These are phyloP conservation scores for Monilinia polystroma DNA, from an alignment of 2,329 filamentous ascomycete genomes.

Conservation along the genomic window DNA sequence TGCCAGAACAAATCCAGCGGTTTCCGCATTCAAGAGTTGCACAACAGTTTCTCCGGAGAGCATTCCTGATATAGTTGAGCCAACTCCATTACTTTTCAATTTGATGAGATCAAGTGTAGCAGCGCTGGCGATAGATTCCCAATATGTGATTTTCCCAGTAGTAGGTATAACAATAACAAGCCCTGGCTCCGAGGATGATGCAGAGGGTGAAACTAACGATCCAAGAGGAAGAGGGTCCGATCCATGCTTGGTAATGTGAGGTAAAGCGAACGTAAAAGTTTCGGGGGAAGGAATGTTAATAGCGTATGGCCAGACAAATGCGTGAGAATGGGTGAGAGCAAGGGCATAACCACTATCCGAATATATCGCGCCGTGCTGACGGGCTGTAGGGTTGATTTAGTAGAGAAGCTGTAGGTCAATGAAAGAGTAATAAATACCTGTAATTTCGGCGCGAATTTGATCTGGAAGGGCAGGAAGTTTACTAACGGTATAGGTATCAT, in stretches of 20 bases:
- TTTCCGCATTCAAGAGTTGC: constrained; percentile 78
- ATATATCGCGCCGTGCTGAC: constrained; percentile 65
- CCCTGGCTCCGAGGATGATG: constrained; percentile 76
- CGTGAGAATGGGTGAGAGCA: constrained; percentile 75
- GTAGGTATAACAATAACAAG: constrained; percentile 82
- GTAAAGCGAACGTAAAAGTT: constrained; percentile 77
- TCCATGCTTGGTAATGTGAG: constrained; percentile 64
- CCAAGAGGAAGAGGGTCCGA: constrained; percentile 78
- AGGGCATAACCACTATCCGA: constrained; percentile 71
- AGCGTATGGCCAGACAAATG: constrained; percentile 88
- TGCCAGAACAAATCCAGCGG: constrained; percentile 78
- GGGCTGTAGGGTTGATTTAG: constrained; percentile 46
- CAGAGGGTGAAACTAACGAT: constrained; percentile 75
- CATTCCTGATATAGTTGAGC: constrained; percentile 71
- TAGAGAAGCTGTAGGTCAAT: constrained; percentile 17
- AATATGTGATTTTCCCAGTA: constrained; percentile 84
- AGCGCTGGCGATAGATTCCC: constrained; percentile 91
- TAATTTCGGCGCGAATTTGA: constrained; percentile 64
- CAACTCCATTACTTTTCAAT: constrained; percentile 76
- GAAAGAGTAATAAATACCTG: constrained; percentile 53
- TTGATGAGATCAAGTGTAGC: constrained; percentile 74
- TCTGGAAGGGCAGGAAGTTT: constrained; percentile 82
- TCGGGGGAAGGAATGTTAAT: constrained; percentile 67
- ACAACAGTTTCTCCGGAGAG: constrained; percentile 75
- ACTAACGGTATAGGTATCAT: constrained; percentile 79